A percentile compares a stretch with the other conserved stretches of the same genome.
Conservation (phyloP, 1,139 yeast species). For the Blastobotrys indianensis region DNA sequence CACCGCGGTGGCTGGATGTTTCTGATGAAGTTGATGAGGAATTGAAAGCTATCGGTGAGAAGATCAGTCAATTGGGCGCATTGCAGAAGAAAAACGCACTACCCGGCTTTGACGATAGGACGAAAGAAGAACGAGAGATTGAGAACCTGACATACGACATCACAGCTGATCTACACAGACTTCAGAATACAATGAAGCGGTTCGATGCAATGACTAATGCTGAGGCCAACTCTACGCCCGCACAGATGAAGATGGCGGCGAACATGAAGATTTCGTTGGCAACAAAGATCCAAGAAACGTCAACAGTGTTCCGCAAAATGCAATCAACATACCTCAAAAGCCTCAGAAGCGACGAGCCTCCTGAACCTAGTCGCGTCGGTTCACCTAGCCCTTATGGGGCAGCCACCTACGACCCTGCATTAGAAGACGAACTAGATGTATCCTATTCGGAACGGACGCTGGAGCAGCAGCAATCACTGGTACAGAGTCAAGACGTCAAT, state of each 20-base stretch:
- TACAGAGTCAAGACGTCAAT: conserved; percentile 29
- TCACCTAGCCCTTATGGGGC: conserved; percentile 23
- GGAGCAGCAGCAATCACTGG: conserved; percentile 32
- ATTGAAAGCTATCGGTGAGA: conserved; percentile 43
- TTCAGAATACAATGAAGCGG: conserved; percentile 69
- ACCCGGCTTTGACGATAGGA: conserved; percentile 79
- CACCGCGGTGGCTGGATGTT: conserved; percentile 74
- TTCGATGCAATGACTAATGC: conserved; percentile 46
- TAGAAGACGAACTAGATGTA: conserved; percentile 38
- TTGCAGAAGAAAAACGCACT: conserved; percentile 76
- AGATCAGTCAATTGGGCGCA: conserved; percentile 54
- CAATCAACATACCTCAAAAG: conserved; percentile 83
- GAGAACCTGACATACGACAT: conserved; percentile 71
- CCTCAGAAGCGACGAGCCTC: conserved; percentile 31
- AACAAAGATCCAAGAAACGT: conserved; percentile 68
- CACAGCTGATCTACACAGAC: conserved; percentile 66
- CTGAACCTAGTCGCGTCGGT: conserved; percentile 2
- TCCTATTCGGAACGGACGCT: conserved; percentile 40
- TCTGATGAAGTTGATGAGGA: conserved; percentile 65
- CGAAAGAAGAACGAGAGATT: conserved; percentile 63
- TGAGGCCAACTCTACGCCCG: conserved; percentile 25
- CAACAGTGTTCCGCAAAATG: conserved; percentile 72
- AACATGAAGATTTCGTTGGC: conserved; percentile 86
- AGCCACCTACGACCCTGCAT: conserved; percentile 15
- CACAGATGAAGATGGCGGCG: conserved; percentile 60